Conservation (phyloP, 768 basidiomycete genomes). For the Agaricus subrufescens region DNA sequence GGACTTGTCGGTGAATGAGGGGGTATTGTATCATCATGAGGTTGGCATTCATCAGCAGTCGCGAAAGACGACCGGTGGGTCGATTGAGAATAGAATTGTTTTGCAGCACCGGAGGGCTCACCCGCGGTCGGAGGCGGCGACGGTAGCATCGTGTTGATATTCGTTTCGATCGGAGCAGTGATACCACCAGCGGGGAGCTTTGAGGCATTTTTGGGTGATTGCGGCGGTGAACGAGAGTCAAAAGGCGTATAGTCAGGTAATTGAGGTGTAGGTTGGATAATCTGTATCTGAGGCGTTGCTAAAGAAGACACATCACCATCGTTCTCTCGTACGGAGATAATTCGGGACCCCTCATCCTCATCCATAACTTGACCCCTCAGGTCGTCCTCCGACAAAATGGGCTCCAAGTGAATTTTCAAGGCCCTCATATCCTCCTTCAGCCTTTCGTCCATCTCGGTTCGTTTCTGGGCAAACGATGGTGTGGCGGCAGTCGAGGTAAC, state of each 20-base stretch:
- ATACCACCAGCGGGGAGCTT: too few relatives aligned
- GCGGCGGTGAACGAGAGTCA: not conserved
- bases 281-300: not conserved
- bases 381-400: not conserved
- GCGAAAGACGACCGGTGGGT: too few relatives aligned
- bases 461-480: not conserved
- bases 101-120: too few relatives aligned
- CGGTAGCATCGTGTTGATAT: too few relatives aligned
- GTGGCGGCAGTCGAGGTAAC: constrained; percentile 1
- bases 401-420: not conserved
- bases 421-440: not conserved
- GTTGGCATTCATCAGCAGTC: too few relatives aligned
- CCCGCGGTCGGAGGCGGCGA: too few relatives aligned
- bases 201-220: too few relatives aligned
- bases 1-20: too few relatives aligned
- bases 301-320: not conserved
- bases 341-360: not conserved
- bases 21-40: too few relatives aligned
- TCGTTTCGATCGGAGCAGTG: too few relatives aligned
- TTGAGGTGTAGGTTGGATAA: not conserved
- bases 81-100: too few relatives aligned
- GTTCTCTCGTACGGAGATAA: not conserved
- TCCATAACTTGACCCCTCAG: not conserved
- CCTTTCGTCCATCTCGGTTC: not conserved
- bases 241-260: not conserved